Base-by-base conservation (phyloP, 441 rosid genomes). In the Corymbia citriodora region DNA sequence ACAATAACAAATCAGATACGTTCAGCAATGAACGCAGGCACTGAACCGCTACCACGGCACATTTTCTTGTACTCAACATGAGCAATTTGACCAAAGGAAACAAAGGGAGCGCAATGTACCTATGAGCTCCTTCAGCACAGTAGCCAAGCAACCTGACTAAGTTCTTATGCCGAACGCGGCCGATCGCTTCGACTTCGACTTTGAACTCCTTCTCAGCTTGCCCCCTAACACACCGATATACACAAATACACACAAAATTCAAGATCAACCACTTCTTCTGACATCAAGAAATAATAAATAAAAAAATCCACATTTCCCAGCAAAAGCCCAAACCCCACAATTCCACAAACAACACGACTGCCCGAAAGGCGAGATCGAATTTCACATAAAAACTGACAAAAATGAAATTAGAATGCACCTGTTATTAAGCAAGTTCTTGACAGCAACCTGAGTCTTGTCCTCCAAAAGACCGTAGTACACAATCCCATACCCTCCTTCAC, bases 111-210 rank as follows among this genome's bases (percentile, higher is more conserved):
- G 50, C 65, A 86, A 87, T 31, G 55, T 90, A 95, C 96, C 97
- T 94, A 88, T 94, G 96, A 93, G 96, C 96, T 90, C 97, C 97
- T 92, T 96, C 97, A 88, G 95, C 96, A 89, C 97, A 95, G 85
- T 95, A 96, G 36, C 97, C 97, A 48, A 95, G 95, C 92, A 96
- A 72, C 74, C 96, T 93, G 63, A 96, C 97, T 90, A 96, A 93
- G 91, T 96, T 96, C 94, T 96, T 96, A 87, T 96, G 97, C 88
- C 97, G 93, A 21, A 96, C 97, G 27, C 96, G 94, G 17, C 97
- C 97, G 87, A 96, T 96, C 55, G 96, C 96, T 94, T 95, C 97
- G 19, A 95, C 97, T 93, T 96, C 97, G 65, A 95, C 96, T 89
- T 95, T 94, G 85, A 95, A 96, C 93, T 95, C 96, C 92, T 92